Conservation (phyloP, 768 basidiomycete species). For the Lentinula raphanica region DNA sequence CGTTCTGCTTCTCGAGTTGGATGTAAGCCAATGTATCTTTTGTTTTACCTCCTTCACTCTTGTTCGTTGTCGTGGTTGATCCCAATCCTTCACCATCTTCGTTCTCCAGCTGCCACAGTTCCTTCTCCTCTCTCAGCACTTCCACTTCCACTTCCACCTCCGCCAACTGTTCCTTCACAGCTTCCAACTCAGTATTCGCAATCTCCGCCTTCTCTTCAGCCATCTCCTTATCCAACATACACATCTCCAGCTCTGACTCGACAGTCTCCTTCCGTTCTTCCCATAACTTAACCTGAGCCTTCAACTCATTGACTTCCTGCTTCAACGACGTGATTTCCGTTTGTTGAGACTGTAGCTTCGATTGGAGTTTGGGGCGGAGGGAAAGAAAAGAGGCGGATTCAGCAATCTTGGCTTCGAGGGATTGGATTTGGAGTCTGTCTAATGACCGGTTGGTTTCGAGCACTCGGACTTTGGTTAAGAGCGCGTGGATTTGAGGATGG, state of each 20-base stretch:
- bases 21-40: slow-evolving; percentile 23
- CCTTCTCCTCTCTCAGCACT: slow-evolving; percentile 60
- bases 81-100: neutral
- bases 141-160: slow-evolving; percentile 80
- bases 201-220: slow-evolving; percentile 89
- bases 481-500: slow-evolving; percentile 61
- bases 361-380: slow-evolving; percentile 85
- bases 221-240: slow-evolving; percentile 92
- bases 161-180: slow-evolving; percentile 71
- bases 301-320: slow-evolving; percentile 72
- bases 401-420: slow-evolving; percentile 76
- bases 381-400: slow-evolving; percentile 84
- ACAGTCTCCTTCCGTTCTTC: slow-evolving; percentile 71
- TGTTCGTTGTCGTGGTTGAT: neutral
- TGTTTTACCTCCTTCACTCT: slow-evolving; percentile 17
- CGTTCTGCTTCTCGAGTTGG: slow-evolving; percentile 96
- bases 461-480: slow-evolving; percentile 77
- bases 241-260: slow-evolving; percentile 91
- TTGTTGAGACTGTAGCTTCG: slow-evolving; percentile 77
- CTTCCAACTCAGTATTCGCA: slow-evolving; percentile 73
- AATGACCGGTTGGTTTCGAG: slow-evolving; percentile 85
- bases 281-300: slow-evolving; percentile 66
- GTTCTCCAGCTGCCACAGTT: slow-evolving; percentile 2
- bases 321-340: slow-evolving; percentile 71
- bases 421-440: slow-evolving; percentile 77